Evolutionary conservation across 768 basidiomycete species (phyloP), one percentile per base, ranked within the genome.

Genomic region (Krasilnikovozyma curviuscula): DNA sequence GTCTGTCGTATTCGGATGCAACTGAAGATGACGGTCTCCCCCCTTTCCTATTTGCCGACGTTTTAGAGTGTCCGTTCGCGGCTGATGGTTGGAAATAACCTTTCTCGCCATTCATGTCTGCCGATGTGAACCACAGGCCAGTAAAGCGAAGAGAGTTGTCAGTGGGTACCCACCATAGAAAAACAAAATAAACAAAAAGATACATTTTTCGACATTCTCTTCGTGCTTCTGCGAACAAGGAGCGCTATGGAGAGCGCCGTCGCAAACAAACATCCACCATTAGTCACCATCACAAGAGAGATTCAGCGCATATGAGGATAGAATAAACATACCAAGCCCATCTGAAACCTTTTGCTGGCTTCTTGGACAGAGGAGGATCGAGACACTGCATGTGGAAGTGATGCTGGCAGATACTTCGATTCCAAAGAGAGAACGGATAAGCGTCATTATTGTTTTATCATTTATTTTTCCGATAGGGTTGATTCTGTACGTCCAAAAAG

Each of bases 271-370:
- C n/a, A 33, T 10, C 8, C 2, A 7, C 34, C 32, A 13, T 35
- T 5, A 46, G 24, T 31, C 21, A 45, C 19, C 21, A 27, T 27
- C 5, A 25, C 32, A 6, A 4, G 4, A 18, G 10, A 4, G 35
- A 37, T 37, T 32, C 29, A 21, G 16, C 16, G 23, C 23, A 21
- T 19, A 14, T 34, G 3, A 40, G 24, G 42, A 28, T 13, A 19
- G n/a, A 16, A 14, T 4, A 12, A 10, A 31, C 13, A 29, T 19
- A 14, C 10, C 18, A 27, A 1, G 18, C 50, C 12, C 5, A 52
- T 46, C 50, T 47, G 33, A 37, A 52, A n/a, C 50, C 50, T 40
- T 46, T 40, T 3, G 44, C 38, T 2, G 50, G 50, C 21, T 46
- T 46, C 27, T 31, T 41, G 6, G 21, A 3, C 5, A 51, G 27